Percentiles rank a stretch among this genome's conserved stretches.
Conservation (phyloP, 2,329 filamentous ascomycete genomes). For the Ascochyta koolunga region DNA sequence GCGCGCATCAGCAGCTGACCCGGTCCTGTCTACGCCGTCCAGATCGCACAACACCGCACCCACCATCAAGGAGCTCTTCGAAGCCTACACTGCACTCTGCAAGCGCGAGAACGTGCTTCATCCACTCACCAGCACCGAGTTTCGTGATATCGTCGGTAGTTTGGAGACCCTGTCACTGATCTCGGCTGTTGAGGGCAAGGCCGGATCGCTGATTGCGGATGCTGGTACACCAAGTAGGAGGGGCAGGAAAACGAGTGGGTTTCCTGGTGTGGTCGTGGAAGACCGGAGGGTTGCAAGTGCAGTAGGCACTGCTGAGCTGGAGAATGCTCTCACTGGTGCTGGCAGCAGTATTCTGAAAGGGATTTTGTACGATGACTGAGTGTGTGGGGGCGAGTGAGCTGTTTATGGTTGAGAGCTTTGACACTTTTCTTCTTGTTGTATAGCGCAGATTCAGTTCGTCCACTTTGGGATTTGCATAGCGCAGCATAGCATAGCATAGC, state of each 20-base stretch:
- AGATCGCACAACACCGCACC: constrained; percentile 65
- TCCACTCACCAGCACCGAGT: constrained; percentile 88
- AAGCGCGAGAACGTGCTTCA: constrained; percentile 87
- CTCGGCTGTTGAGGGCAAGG: constrained; percentile 72
- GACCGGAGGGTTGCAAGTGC: constrained; percentile 80
- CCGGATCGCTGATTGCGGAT: constrained; percentile 65
- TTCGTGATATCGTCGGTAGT: constrained; percentile 88
- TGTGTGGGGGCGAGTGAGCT: too few relatives aligned
- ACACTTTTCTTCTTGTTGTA: constrained; percentile 1
- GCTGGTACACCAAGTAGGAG: constrained; percentile 75
- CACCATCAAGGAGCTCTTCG: constrained; percentile 82
- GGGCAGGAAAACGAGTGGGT: constrained; percentile 54
- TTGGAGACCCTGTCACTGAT: constrained; percentile 87
- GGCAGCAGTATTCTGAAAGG: constrained; percentile 49
- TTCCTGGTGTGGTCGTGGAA: constrained; percentile 62
- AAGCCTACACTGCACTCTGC: constrained; percentile 82
- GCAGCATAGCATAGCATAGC: constrained; percentile 7
- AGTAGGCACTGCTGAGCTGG: constrained; percentile 80
- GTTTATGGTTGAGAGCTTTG: neutral
- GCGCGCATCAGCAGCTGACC: constrained; percentile 50
- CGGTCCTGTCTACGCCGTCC: constrained; percentile 48
- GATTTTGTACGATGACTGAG: constrained; percentile 26
- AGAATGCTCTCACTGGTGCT: constrained; percentile 67
- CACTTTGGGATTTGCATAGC: constrained; percentile 5
- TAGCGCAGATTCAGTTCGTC: constrained; percentile 5